Base-by-base conservation (phyloP, 2,329 filamentous ascomycete genomes). In the Ophiocordyceps polyrhachis-furcata region DNA sequence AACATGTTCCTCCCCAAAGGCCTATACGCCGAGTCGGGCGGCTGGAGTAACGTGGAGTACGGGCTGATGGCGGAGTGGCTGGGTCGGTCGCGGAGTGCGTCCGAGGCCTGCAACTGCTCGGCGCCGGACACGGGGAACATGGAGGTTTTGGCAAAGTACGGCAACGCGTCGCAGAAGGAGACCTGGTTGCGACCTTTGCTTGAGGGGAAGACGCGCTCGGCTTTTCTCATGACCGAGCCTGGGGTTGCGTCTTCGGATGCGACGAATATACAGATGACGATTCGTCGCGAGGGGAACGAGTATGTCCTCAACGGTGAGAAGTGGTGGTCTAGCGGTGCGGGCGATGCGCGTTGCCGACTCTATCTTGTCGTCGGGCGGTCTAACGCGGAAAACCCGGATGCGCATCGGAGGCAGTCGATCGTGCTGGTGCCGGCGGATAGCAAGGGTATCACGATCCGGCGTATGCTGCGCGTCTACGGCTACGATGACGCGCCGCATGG, bases 401-500 rank as follows among this genome's bases (percentile, higher is more conserved):
- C 78, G 20, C 94, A 96, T 73, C 76, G 75, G 57, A 88, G 95
- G 59, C 91, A 96, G 64, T 95, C 87, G 23, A 88, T 98, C 49
- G 75, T 96, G 43, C 71, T 96, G 25, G 91, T 96, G 15, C 85
- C 88, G 2, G 76, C 83, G 17, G 70, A 75, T 51, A 79, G 83
- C 1, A 81, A 83, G 19, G 91, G 91, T 46, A 81, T 96, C 56
- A 93, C 79, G n/a, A 81, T 96, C 54, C 76, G 94, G 64, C 81
- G 91, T 53, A 94, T 95, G 85, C 70, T 98, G 45, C 81, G 73
- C 43, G 89, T 96, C 51, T 94, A 93, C 63, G 91, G 91, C 47
- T 96, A 87, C 65, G 91, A 96, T 61, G 91, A 98, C 55, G 91
- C 91, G n/a, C 91, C 91, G 2, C 91, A 98, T 62, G 91, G 91